Evolutionary conservation across 140 eudicot genomes (phyloP).

Genomic region (Bidens hawaiensis): DNA sequence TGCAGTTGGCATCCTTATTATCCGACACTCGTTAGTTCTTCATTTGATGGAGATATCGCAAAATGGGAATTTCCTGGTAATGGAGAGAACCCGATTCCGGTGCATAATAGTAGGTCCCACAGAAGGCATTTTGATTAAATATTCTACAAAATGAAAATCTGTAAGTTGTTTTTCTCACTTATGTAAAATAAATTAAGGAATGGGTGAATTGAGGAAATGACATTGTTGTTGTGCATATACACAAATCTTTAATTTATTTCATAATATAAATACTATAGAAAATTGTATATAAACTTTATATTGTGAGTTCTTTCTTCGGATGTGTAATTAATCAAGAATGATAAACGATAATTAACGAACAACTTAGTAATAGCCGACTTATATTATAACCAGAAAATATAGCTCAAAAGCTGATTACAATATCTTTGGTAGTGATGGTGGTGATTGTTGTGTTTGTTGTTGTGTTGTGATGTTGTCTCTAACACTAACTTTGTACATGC

Average conservation of each 20-base stretch:
- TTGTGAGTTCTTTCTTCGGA: neutral
- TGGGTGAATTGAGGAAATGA: conserved; percentile 6
- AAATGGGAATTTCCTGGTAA: conserved; percentile 75
- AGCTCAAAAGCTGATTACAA: no score
- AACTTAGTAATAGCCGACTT: no score
- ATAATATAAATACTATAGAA: neutral
- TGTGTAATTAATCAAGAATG: neutral
- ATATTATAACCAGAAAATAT: no score
- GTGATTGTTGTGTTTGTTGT: no score
- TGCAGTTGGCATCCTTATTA: conserved; percentile 89
- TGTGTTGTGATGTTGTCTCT: no score
- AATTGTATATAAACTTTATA: conserved; percentile 19
- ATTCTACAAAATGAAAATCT: neutral
- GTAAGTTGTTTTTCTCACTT: conserved; percentile 5
- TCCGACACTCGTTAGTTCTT: conserved; percentile 83
- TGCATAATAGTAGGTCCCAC: conserved; percentile 20
- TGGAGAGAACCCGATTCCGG: conserved; percentile 34
- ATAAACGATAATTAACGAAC: no score
- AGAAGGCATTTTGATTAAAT: conserved; percentile 31
- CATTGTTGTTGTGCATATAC: conserved; percentile 19
- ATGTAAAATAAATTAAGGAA: conserved; percentile 11
- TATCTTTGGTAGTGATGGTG: no score
- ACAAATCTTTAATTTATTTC: neutral
- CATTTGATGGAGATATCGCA: conserved; percentile 78
- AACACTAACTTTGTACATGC: no score